Conservation (phyloP, 768 basidiomycete genomes). For the Termitomyces heimii region DNA sequence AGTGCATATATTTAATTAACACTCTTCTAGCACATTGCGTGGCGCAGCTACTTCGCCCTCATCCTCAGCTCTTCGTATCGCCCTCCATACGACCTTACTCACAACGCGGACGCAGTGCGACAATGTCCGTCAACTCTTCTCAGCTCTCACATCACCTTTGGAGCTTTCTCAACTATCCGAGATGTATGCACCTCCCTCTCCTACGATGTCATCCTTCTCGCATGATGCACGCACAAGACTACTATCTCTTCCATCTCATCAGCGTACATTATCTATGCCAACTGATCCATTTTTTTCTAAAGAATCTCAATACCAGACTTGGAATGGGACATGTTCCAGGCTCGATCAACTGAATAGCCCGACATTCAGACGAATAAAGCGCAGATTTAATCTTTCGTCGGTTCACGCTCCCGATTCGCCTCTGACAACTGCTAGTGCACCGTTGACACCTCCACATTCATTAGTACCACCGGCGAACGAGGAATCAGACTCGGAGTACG, state of each 20-base stretch:
- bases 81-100: constrained; percentile 68
- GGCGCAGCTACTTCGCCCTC: constrained; percentile 40
- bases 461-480: constrained; percentile 16
- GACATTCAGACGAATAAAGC: constrained; percentile 41
- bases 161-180: constrained; percentile 76
- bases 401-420: constrained; percentile 24
- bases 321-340: constrained; percentile 64
- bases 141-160: constrained; percentile 65
- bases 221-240: constrained; percentile 20
- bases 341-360: constrained; percentile 44
- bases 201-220: constrained; percentile 18
- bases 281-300: constrained; percentile 14
- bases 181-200: constrained; percentile 85
- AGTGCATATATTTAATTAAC: constrained; percentile 1
- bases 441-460: constrained; percentile 17
- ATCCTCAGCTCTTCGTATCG: constrained; percentile 56
- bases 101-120: constrained; percentile 79
- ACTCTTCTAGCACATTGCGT: constrained; percentile 21
- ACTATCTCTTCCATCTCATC: constrained; percentile 34
- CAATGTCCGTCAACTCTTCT: constrained; percentile 72
- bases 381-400: constrained; percentile 47
- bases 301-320: constrained; percentile 59
- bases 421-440: constrained; percentile 31
- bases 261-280: constrained; percentile 22
- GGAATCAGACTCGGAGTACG: constrained; percentile 27